Base-by-base conservation (phyloP, 1,284 basidiomycete species). In the Cryptococcus deneoformans region DNA sequence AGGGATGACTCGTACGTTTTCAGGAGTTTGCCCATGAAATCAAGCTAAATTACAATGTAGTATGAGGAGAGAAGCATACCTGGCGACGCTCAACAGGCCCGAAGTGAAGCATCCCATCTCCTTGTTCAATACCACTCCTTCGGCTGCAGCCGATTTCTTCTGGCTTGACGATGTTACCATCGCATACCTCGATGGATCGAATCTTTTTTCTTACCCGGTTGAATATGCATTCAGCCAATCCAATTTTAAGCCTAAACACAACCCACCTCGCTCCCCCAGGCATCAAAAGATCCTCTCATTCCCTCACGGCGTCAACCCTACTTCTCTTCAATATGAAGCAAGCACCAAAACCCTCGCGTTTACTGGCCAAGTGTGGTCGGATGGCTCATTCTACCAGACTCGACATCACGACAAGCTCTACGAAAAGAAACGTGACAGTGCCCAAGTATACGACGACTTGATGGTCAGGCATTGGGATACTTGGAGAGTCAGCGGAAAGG, bases 381-480 rank as follows among this genome's bases (percentile, higher is more conserved):
- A 92, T 62, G 86, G 86, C 2, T 82, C 88, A 58, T 79, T 93
- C 46, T 83, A 80, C 39, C 81, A 83, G 6, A 86, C 87, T 11
- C 83, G 80, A 59, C 80, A 84, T 60, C 81, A 87, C 61, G 89
- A 93, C 68, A 80, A 86, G 64, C 81, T 79, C 50, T 90, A 85
- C 79, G 85, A 86, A 58, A 81, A 85, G 57, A 81, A 89, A 9
- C 90, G 89, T 3, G 84, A 85, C 61, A 82, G 83, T 1, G 91
- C 88, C 1, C 80, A 83, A 64, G 88, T 94, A 0, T 95, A 88
- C 71, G 90, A 95, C 64, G 79, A 82, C 50, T 82, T 84, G 1
- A 90, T 84, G 69, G 86, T 85, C 44, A 79, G 92, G 29, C 91
- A 95, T 64, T 96, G 92, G 92, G 92, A 94, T 76, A 86, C 84